Evolutionary conservation across 257 asterid genomes (phyloP), one percentile per base, ranked within the genome.

Genomic region (Primulina huaijiensis): DNA sequence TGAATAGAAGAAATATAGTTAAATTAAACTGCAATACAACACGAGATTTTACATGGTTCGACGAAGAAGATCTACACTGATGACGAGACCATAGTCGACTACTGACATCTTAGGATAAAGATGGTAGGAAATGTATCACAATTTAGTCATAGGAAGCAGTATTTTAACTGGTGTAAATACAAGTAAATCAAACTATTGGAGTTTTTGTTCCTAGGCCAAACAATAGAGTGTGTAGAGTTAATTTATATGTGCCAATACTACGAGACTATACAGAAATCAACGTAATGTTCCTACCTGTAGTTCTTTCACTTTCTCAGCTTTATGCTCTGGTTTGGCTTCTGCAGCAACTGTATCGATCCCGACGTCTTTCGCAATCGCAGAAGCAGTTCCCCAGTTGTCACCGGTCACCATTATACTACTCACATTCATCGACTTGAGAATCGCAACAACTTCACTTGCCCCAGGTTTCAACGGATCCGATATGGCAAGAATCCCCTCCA

Each of bases 311-410:
- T 85, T 90, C 63, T 89, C 84, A 7, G 94, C 98, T 82, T 92
- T 92, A 20, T 81, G 80, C 64, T 79, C 82, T 6, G 98, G 98
- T 68, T 82, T 89, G 40, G 94, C 94, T 76, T 89, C 92, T 62
- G 98, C 98, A 12, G 80, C 56, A 9, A 92, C 90, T 5, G 40
- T 57, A 33, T 78, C 79, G 64, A 92, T 88, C 6, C 94, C 95
- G 23, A 88, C 92, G 21, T 92, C 88, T 72, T 79, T 82, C 70
- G 95, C 95, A 73, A 92, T 81, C 0, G 97, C 86, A 40, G 77
- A 79, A 6, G 96, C 95, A 55, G 98, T 89, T 77, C 98, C 95
- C 84, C 87, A 75, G 60, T 92, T 92, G 74, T 92, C 96, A 9
- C 98, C 96, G 0, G 98, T 92, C 37, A 87, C 87, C 27, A 92